These are phyloP conservation scores for Penicillium sp. DNA, from an alignment of 2,329 filamentous ascomycete species.

Conservation along the genomic window DNA sequence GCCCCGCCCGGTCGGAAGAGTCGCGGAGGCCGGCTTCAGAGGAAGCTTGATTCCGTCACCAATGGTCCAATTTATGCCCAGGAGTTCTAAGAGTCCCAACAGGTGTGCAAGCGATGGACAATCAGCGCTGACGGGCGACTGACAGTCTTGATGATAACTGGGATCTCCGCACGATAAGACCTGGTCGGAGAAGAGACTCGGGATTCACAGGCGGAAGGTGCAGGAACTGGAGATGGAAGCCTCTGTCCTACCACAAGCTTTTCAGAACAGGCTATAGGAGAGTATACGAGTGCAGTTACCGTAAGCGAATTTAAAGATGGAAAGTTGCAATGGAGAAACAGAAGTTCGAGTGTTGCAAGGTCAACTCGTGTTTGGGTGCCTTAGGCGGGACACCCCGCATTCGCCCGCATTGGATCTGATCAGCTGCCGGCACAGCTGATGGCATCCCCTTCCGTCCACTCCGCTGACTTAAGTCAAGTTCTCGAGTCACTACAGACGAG, in stretches of 20 bases:
- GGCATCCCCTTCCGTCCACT: neutral
- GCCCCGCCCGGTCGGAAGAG: neutral
- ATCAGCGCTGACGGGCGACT: slow-evolving; percentile 1
- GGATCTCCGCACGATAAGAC: slow-evolving; percentile 16
- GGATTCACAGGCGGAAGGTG: slow-evolving; percentile 3
- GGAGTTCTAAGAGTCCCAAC: neutral
- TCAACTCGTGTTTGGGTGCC: neutral
- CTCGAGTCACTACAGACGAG: too few species aligned
- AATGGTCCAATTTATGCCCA: neutral
- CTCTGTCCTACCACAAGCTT: neutral
- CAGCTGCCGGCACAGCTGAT: slow-evolving; percentile 4
- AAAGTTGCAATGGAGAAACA: neutral
- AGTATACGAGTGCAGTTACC: neutral
- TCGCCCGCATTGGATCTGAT: slow-evolving; percentile 6
- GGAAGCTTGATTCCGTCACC: neutral
- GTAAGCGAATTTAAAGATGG: neutral
- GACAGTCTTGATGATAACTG: slow-evolving; percentile 16
- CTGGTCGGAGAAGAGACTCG: neutral
- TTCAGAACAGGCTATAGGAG: too few species aligned
- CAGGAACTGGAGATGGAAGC: neutral
- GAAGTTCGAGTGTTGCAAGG: neutral
- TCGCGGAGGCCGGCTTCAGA: neutral
- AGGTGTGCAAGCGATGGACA: neutral
- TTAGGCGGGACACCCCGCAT: slow-evolving; percentile 8
- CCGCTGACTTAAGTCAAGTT: neutral